These are phyloP conservation scores for Diplosphaera chodatii DNA, from an alignment of 139 green algal species.

Conservation along the genomic window DNA sequence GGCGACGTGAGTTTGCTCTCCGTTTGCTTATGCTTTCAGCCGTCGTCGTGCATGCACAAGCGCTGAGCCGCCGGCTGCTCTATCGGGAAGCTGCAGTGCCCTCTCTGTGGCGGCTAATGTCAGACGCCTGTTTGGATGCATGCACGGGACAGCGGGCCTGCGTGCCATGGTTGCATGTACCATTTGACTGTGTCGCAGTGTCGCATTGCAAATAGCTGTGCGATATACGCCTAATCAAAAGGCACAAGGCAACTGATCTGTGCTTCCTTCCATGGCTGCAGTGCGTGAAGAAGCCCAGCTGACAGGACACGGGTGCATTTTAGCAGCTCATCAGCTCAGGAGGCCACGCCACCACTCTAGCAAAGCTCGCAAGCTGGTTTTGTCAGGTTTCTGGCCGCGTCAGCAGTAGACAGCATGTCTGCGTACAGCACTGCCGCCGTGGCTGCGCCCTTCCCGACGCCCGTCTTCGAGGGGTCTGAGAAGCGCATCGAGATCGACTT, in stretches of 20 bases:
- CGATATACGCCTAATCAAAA: background rate
- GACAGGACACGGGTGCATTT: constrained; percentile 24
- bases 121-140: too few species aligned
- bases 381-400: background rate
- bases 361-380: background rate
- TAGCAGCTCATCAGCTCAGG: background rate
- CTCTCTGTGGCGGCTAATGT: background rate
- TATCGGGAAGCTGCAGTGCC: background rate
- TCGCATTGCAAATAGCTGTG: background rate
- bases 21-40: too few species aligned
- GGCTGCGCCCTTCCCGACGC: constrained; percentile 30
- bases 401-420: constrained; percentile 12
- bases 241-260: background rate
- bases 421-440: constrained; percentile 7
- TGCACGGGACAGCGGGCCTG: too few species aligned
- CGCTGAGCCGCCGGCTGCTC: background rate
- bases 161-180: background rate
- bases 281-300: constrained; percentile 55
- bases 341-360: background rate
- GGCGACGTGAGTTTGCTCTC: constrained; percentile 28
- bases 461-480: constrained; percentile 90
- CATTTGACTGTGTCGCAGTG: background rate
- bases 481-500: constrained; percentile 93
- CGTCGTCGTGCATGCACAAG: background rate
- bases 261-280: constrained; percentile 15